These are phyloP conservation scores for Neopestalotiopsis sp. DNA, from an alignment of 2,329 filamentous ascomycete genomes.

Conservation along the genomic window DNA sequence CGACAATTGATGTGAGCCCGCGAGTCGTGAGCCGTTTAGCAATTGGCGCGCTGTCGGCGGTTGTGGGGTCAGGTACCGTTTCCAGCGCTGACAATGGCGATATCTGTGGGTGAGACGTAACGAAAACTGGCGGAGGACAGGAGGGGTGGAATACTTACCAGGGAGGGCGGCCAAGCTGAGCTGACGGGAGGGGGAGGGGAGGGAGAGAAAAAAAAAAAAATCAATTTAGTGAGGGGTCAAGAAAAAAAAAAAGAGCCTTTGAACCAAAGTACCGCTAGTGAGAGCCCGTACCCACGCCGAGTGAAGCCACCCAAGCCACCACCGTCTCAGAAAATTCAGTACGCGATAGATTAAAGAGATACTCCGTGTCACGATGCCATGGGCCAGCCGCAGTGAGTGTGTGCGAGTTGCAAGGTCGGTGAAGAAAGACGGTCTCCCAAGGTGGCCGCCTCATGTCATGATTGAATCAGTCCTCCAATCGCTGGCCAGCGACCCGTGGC, in stretches of 20 bases:
- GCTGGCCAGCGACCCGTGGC: constrained; percentile 9
- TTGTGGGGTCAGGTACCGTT: constrained; percentile 2
- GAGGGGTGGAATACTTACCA: not conserved
- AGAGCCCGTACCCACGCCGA: constrained; percentile 27
- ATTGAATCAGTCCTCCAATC: constrained; percentile 9
- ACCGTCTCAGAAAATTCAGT: constrained; percentile 34
- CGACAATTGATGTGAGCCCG: not conserved
- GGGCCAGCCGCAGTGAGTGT: constrained; percentile 28
- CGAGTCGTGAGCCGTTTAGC: constrained; percentile 3
- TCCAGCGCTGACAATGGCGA: not conserved
- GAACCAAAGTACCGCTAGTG: constrained; percentile 16
- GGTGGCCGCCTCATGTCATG: constrained; percentile 3
- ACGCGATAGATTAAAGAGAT: constrained; percentile 34
- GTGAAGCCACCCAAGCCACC: constrained; percentile 36
- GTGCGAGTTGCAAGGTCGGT: constrained; percentile 25
- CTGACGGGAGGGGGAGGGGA: not conserved
- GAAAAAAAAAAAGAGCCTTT: not conserved
- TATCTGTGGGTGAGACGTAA: constrained; percentile 10
- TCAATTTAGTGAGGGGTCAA: constrained; percentile 2
- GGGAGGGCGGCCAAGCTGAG: not conserved
- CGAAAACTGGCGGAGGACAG: constrained; percentile 10
- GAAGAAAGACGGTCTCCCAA: constrained; percentile 17
- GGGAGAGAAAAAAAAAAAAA: constrained; percentile 2
- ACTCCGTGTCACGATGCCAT: constrained; percentile 37
- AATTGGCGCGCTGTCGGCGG: constrained; percentile 14